Evolutionary conservation across 2,329 filamentous ascomycete species (phyloP).

Genomic region (Stachybotrys elegans): DNA sequence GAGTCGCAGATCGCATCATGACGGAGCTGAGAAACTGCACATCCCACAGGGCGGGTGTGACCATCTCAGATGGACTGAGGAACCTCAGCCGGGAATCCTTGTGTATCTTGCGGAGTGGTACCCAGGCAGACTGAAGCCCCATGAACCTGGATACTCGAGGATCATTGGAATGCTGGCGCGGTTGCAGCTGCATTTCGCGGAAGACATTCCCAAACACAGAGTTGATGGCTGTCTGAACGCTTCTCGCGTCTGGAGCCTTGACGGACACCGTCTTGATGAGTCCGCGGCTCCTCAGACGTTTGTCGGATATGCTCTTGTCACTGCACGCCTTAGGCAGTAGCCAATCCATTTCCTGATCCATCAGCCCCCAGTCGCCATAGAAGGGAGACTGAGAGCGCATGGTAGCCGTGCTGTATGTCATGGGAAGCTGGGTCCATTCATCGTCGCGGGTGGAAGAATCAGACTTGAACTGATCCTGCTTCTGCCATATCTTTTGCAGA

Average conservation of each 20-base stretch:
- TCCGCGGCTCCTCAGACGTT: slow-evolving; percentile 70
- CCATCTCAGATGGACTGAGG: slow-evolving; percentile 65
- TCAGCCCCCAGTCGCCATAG: slow-evolving; percentile 39
- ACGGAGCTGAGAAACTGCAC: slow-evolving; percentile 66
- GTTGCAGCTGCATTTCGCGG: slow-evolving; percentile 34
- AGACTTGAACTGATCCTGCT: slow-evolving; percentile 40
- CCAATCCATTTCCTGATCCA: slow-evolving; percentile 51
- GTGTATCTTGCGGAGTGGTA: slow-evolving; percentile 72
- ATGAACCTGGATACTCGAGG: slow-evolving; percentile 39
- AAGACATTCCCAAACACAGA: slow-evolving; percentile 57
- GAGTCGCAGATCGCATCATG: slow-evolving; percentile 65
- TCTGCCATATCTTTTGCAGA: slow-evolving; percentile 51
- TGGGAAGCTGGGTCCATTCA: slow-evolving; percentile 52
- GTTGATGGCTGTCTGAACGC: slow-evolving; percentile 60
- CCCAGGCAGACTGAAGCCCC: slow-evolving; percentile 62
- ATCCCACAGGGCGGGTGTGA: slow-evolving; percentile 67
- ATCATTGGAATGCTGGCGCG: slow-evolving; percentile 20
- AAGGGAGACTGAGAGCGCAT: slow-evolving; percentile 44
- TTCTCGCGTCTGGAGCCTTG: slow-evolving; percentile 58
- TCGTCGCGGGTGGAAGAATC: slow-evolving; percentile 33
- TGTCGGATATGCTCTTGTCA: slow-evolving; percentile 57
- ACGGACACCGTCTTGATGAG: slow-evolving; percentile 61
- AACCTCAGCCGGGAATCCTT: slow-evolving; percentile 70
- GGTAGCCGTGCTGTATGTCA: slow-evolving; percentile 37
- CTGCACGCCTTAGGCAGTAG: slow-evolving; percentile 65